Conservation (phyloP, 306 rosid genomes). For the Vigna reflexopilosa region DNA sequence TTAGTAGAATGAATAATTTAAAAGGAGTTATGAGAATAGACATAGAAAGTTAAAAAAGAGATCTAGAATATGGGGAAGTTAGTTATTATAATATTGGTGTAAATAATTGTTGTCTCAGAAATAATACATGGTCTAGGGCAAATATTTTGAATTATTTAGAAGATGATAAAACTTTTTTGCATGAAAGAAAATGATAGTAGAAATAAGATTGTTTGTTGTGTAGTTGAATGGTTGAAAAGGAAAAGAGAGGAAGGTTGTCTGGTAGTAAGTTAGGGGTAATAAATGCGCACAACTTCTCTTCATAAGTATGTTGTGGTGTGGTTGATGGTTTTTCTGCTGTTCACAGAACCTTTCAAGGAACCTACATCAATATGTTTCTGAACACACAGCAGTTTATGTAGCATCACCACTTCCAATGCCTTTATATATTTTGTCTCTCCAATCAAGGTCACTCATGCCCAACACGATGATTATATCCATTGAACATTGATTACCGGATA, state of each 20-base stretch:
- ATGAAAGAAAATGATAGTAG: conserved; percentile 20
- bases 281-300: conserved; percentile 40
- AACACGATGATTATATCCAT: conserved; percentile 65
- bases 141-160: background rate
- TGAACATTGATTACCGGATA: conserved; percentile 54
- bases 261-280: conserved; percentile 11
- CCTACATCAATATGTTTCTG: conserved; percentile 52
- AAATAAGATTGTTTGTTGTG: background rate
- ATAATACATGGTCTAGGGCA: too few relatives aligned
- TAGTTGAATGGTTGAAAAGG: conserved; percentile 19
- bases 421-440: conserved; percentile 27
- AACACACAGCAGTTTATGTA: conserved; percentile 41
- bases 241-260: conserved; percentile 42
- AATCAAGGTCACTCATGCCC: conserved; percentile 56
- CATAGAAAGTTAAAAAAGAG: too few relatives aligned
- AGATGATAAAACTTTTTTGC: background rate
- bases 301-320: conserved; percentile 44
- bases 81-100: too few relatives aligned
- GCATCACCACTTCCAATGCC: conserved; percentile 51
- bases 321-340: conserved; percentile 41
- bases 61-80: too few relatives aligned
- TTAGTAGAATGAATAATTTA: too few relatives aligned
- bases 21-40: too few relatives aligned
- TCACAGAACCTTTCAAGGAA: conserved; percentile 32
- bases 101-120: too few relatives aligned